These are phyloP conservation scores for Cucurbitaria berberidis DNA, from an alignment of 2,329 filamentous ascomycete species.

Conservation along the genomic window DNA sequence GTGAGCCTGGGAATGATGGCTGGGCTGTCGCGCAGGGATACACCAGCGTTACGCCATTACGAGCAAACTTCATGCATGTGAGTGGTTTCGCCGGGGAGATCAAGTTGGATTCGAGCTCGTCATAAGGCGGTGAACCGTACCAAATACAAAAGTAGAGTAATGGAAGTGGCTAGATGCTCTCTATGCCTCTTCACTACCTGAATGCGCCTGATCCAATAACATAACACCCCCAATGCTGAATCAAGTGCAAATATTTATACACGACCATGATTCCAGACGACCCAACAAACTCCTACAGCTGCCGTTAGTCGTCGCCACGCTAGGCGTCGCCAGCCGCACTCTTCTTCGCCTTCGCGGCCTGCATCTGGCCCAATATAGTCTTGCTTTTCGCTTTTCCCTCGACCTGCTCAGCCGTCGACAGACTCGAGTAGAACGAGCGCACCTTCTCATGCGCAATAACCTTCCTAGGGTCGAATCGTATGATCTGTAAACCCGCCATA, in stretches of 20 bases:
- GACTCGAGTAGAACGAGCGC: constrained; percentile 79
- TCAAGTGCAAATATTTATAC: background rate
- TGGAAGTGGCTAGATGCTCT: background rate
- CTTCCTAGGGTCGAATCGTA: constrained; percentile 85
- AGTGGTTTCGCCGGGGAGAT: constrained; percentile 41
- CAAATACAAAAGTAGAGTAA: background rate
- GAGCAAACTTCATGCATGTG: constrained; percentile 87
- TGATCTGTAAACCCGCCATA: constrained; percentile 84
- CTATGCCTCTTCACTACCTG: background rate
- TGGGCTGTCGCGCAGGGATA: constrained; percentile 89
- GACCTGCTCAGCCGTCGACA: constrained; percentile 71
- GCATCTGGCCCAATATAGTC: constrained; percentile 40
- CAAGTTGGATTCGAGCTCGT: constrained; percentile 23
- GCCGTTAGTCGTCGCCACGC: background rate
- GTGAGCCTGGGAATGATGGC: constrained; percentile 83
- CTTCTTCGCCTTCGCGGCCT: constrained; percentile 17
- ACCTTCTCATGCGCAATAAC: constrained; percentile 95
- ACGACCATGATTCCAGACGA: background rate
- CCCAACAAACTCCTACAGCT: background rate
- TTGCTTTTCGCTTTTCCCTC: constrained; percentile 43
- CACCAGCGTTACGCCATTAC: constrained; percentile 88
- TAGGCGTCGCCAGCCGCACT: background rate
- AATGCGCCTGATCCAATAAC: background rate
- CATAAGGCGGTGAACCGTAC: background rate
- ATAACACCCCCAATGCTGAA: background rate